Base-by-base conservation (phyloP, 371 early-diverging fungal genomes). In the Umbelopsis sp. region DNA sequence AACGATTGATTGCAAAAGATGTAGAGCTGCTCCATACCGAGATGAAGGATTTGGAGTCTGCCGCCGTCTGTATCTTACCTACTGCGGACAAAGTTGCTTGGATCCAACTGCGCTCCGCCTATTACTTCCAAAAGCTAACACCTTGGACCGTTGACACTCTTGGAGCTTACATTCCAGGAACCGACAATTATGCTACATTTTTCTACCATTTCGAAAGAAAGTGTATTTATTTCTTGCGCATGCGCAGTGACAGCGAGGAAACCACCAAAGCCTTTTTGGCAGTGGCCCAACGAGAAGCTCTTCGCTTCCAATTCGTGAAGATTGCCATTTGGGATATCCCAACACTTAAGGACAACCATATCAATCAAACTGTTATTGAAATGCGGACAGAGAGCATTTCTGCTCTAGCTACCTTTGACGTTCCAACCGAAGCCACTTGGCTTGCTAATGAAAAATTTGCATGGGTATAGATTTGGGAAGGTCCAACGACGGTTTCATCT, bases 211-310 rank as follows among this genome's bases (percentile, higher is more conserved):
- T 25, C 10, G 29, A 20, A n/a, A 46, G 46, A 50, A 44, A 48
- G 25, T 14, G 32, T 1, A 50, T 51, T 16, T 37, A 18, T 20
- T 65, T 48, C 48, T 50, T 65, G 20, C 66, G 66, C 8, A 50
- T 65, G 50, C 66, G 66, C 16, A 65, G 66, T 51, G 66, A 65
- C n/a, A 65, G 32, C 18, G 32, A 50, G 29, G n/a, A 65, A n/a
- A 29, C 50, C 29, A 50, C 66, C 35, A 48, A 51, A 20, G 51
- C 48, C 3, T 48, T 65, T 4, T 32, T 65, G 24, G 51, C 37
- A 24, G 48, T 51, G 7, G 66, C 46, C 12, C 48, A 65, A 46
- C 24, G 48, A 29, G 50, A 65, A 51, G 66, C 66, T 20, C 35
- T 51, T 8, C 48, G 44, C 32, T 65, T 25, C 38, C 16, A 51